A percentile compares a stretch with the other conserved stretches of the same genome.
Evolutionary conservation across 805 yeast species (phyloP).

Genomic region (Candida chilensis): DNA sequence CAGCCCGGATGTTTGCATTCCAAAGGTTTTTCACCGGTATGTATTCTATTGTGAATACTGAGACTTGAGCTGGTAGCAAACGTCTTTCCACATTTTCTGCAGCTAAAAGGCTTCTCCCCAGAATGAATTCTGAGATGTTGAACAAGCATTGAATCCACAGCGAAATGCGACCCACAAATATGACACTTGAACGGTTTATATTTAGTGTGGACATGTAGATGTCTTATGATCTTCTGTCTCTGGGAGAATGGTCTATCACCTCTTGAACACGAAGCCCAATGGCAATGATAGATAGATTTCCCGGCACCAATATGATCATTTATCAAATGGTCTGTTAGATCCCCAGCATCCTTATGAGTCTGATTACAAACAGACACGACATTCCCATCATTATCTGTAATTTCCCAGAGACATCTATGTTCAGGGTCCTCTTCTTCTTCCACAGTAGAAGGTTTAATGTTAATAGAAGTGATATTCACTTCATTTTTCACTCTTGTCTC

Average conservation of each 20-base stretch:
- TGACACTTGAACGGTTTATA: constrained; percentile 72
- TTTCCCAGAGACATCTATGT: constrained; percentile 29
- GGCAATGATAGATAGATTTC: constrained; percentile 57
- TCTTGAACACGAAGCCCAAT: constrained; percentile 75
- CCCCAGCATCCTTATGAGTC: constrained; percentile 43
- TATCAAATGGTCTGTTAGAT: constrained; percentile 64
- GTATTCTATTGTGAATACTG: constrained; percentile 77
- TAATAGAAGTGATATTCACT: constrained; percentile 18
- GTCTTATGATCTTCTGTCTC: constrained; percentile 79
- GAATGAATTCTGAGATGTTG: constrained; percentile 83
- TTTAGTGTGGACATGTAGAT: constrained; percentile 81
- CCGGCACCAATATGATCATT: constrained; percentile 68
- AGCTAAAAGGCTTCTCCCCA: constrained; percentile 81
- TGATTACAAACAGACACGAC: constrained; percentile 36
- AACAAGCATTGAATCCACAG: constrained; percentile 65
- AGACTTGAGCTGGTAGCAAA: constrained; percentile 81
- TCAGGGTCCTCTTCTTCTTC: constrained; percentile 1
- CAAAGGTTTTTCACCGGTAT: constrained; percentile 87
- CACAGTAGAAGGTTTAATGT: constrained; percentile 9
- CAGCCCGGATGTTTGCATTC: constrained; percentile 75
- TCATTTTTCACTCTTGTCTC: too few relatives aligned
- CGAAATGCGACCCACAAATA: constrained; percentile 61
- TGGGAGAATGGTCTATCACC: constrained; percentile 58
- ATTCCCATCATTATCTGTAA: constrained; percentile 20
- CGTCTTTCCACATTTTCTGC: constrained; percentile 63